These are phyloP conservation scores for Macrophomina phaseolina DNA, from an alignment of 2,329 filamentous ascomycete genomes.

Conservation along the genomic window DNA sequence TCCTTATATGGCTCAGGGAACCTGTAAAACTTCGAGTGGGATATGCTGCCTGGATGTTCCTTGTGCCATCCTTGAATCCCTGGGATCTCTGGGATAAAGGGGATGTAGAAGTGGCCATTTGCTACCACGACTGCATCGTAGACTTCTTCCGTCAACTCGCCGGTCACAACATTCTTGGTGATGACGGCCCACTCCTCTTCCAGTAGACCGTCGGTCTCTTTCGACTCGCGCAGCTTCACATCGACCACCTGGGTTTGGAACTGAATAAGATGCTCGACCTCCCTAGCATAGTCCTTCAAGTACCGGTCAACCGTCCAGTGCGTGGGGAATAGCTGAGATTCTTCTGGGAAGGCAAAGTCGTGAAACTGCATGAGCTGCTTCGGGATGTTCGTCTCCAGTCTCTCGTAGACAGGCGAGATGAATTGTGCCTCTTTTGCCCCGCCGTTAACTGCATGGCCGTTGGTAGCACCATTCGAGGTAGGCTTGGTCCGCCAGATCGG, in stretches of 20 bases:
- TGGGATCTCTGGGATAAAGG: slow-evolving; percentile 51
- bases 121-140: slow-evolving; percentile 62
- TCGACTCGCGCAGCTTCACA: slow-evolving; percentile 50
- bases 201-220: not conserved
- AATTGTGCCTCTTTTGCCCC: slow-evolving; percentile 62
- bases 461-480: not conserved
- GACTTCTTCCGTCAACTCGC: slow-evolving; percentile 47
- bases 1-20: slow-evolving; percentile 64
- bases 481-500: slow-evolving; percentile 57
- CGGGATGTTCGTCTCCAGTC: slow-evolving; percentile 86
- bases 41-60: slow-evolving; percentile 46
- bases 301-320: slow-evolving; percentile 76
- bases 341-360: slow-evolving; percentile 68
- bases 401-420: slow-evolving; percentile 82
- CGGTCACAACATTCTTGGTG: slow-evolving; percentile 57
- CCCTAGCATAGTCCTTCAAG: slow-evolving; percentile 71
- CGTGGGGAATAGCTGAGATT: slow-evolving; percentile 74
- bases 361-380: slow-evolving; percentile 80
- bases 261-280: slow-evolving; percentile 69
- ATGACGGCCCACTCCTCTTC: slow-evolving; percentile 64
- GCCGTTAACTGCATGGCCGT: slow-evolving; percentile 23
- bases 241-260: slow-evolving; percentile 75
- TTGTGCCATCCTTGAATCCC: slow-evolving; percentile 50
- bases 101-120: slow-evolving; percentile 55
- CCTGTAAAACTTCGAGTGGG: slow-evolving; percentile 78